Base-by-base conservation (phyloP, 23 red algal genomes). In the Cyanidioschyzon merolae region DNA sequence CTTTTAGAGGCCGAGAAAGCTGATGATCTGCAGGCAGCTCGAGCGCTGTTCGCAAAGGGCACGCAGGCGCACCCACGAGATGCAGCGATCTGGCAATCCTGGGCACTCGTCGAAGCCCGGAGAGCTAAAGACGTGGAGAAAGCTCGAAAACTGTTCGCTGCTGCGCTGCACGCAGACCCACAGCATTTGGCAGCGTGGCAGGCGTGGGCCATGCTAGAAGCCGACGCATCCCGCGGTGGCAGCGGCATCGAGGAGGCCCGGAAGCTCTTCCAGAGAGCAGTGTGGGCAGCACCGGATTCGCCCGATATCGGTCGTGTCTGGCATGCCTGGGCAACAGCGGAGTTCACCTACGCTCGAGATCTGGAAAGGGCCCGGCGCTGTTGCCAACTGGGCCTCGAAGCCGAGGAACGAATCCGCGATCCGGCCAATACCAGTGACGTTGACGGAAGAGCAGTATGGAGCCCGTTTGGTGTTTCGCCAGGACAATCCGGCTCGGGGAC, bases 141-240 rank as follows among this genome's bases (percentile, higher is more conserved):
- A 34, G 80, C 80, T 37, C 67, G 80, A 18, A 57, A 50, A 50
- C 37, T 40, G 34, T 83, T 83, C 37, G 37, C 68, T 15, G 67
- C 68, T 1, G 80, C 59, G 0, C n/a, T 76, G 30, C 31, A n/a
- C 27, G 67, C 41, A 1, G 68, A 83, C 31, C 34, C 59, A 21
- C 1, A 2, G 0, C 80, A 83, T 39, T 45, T 41, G 15, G 50
- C 78, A 24, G 37, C 80, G n/a, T 80, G 58, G 39, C 79, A 83
- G 31, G 85, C 85, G 12, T 88, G 85, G 85, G 85, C 59, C 7
- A 37, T 67, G 2, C 40, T 82, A 0, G 85, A 88, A 54, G 85
- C 78, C 37, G 50, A 45, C n/a, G 39, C 26, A 39, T 50, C 67
- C 29, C 12, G 29, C 29, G 63, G 63, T 3, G 63, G 63, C 30